These are phyloP conservation scores for Fusarium musae DNA, from an alignment of 2,329 filamentous ascomycete genomes.

Conservation along the genomic window DNA sequence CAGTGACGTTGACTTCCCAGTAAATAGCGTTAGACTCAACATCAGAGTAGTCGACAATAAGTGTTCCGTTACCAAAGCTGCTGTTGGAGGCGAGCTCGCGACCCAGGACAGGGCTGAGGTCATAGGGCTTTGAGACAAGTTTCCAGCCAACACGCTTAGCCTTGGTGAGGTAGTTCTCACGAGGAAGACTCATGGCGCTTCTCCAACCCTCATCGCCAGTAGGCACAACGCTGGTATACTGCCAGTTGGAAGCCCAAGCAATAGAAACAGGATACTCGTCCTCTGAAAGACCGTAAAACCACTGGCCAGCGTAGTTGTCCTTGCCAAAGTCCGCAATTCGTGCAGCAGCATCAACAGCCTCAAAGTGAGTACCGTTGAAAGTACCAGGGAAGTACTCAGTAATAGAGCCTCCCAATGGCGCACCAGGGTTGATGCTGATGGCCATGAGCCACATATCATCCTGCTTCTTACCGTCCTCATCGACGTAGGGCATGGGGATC, in stretches of 20 bases:
- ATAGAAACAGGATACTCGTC: constrained; percentile 47
- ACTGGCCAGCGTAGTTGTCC: constrained; percentile 52
- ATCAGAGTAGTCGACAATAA: constrained; percentile 61
- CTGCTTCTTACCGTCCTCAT: constrained; percentile 47
- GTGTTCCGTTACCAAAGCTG: constrained; percentile 58
- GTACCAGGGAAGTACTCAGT: constrained; percentile 66
- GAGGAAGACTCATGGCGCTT: constrained; percentile 51
- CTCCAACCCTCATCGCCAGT: constrained; percentile 48
- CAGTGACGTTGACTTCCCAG: constrained; percentile 65
- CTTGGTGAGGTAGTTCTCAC: constrained; percentile 63
- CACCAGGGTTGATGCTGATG: constrained; percentile 67
- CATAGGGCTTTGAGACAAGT: constrained; percentile 61
- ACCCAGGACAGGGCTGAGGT: constrained; percentile 60
- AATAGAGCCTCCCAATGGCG: constrained; percentile 65
- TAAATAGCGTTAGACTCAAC: constrained; percentile 58
- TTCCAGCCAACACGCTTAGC: constrained; percentile 62
- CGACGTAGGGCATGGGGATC: constrained; percentile 61
- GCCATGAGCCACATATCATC: constrained; percentile 55
- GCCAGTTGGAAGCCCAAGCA: constrained; percentile 52
- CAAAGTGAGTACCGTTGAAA: constrained; percentile 74
- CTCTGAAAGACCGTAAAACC: constrained; percentile 45
- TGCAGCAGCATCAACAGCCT: constrained; percentile 44
- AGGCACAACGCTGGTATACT: constrained; percentile 47
- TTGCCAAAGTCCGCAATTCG: constrained; percentile 50
- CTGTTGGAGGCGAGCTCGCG: constrained; percentile 55